A percentile compares a stretch with the other conserved stretches of the same genome.
Evolutionary conservation across 2,329 filamentous ascomycete genomes (phyloP).

Genomic region (Ceratocystis cacaofunesta): DNA sequence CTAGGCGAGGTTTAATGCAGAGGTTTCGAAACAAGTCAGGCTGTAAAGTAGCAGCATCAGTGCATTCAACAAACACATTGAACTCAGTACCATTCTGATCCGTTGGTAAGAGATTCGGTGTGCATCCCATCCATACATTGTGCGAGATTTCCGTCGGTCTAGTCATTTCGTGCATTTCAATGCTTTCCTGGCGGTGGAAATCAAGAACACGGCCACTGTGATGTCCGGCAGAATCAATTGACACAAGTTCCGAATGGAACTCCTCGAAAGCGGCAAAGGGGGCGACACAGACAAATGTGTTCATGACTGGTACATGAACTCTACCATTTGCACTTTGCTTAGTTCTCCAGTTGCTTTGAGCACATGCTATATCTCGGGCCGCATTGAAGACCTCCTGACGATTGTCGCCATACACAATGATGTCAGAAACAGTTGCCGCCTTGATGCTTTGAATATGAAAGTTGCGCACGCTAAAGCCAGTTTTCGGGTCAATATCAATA

Average conservation of each 20-base stretch:
- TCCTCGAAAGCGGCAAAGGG: constrained; percentile 59
- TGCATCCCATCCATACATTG: constrained; percentile 84
- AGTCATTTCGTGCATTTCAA: constrained; percentile 91
- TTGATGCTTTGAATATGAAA: constrained; percentile 95
- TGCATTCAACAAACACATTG: constrained; percentile 79
- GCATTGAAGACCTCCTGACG: constrained; percentile 46
- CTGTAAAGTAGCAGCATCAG: constrained; percentile 66
- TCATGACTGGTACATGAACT: constrained; percentile 49
- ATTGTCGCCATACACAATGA: constrained; percentile 79
- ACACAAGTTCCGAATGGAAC: constrained; percentile 53
- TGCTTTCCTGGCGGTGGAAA: constrained; percentile 75
- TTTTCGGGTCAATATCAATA: constrained; percentile 66
- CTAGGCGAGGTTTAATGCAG: constrained; percentile 3
- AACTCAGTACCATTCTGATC: constrained; percentile 54
- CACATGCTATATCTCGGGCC: constrained; percentile 52
- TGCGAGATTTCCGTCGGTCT: constrained; percentile 72
- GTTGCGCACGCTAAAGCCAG: constrained; percentile 90
- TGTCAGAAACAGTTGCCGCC: constrained; percentile 72
- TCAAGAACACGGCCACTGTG: constrained; percentile 69
- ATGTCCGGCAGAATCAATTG: constrained; percentile 55
- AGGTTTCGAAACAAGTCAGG: constrained; percentile 41
- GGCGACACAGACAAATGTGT: constrained; percentile 62
- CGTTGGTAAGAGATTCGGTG: constrained; percentile 32
- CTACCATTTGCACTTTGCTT: constrained; percentile 39
- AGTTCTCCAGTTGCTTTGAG: constrained; percentile 61